A percentile compares a stretch with the other conserved stretches of the same genome.
Evolutionary conservation across 2,329 filamentous ascomycete genomes (phyloP).

Genomic region (Exophiala sp.): DNA sequence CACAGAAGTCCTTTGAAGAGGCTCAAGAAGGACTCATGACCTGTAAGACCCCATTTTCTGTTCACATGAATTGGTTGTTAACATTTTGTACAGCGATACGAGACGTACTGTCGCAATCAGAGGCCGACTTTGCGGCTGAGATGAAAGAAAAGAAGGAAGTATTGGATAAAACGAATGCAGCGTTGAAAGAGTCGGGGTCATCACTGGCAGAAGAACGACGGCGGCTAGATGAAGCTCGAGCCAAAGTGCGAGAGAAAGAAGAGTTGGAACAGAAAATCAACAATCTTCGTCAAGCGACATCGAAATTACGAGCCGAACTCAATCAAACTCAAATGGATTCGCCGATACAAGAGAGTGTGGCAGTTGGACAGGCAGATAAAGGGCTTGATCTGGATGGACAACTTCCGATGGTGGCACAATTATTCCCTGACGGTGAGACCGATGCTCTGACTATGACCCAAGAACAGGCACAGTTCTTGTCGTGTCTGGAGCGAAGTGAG

Average conservation of each 20-base stretch:
- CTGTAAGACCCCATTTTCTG: conserved; percentile 32
- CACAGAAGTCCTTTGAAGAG: conserved; percentile 43
- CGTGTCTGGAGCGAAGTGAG: conserved; percentile 56
- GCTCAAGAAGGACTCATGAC: conserved; percentile 46
- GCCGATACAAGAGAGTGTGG: conserved; percentile 33
- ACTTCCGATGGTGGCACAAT: conserved; percentile 33
- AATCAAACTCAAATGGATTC: conserved; percentile 39
- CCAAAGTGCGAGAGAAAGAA: conserved; percentile 60
- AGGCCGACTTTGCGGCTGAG: conserved; percentile 73
- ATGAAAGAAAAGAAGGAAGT: conserved; percentile 78
- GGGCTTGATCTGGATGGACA: conserved; percentile 38
- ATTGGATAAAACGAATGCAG: conserved; percentile 76
- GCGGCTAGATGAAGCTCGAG: conserved; percentile 66
- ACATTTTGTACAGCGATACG: conserved; percentile 64
- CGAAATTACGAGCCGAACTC: conserved; percentile 62
- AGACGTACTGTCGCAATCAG: conserved; percentile 73
- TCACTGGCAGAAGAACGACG: conserved; percentile 74
- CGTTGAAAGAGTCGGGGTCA: conserved; percentile 75
- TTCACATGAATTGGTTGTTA: conserved; percentile 29
- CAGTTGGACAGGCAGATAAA: conserved; percentile 49
- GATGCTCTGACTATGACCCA: conserved; percentile 41
- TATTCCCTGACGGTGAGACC: conserved; percentile 37
- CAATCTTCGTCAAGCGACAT: conserved; percentile 72
- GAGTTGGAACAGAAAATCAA: conserved; percentile 67
- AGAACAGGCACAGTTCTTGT: conserved; percentile 42